Evolutionary conservation across 2,329 filamentous ascomycete genomes (phyloP), one percentile per base, ranked within the genome.

Genomic region (Cladosporium austrohemisphaericum): DNA sequence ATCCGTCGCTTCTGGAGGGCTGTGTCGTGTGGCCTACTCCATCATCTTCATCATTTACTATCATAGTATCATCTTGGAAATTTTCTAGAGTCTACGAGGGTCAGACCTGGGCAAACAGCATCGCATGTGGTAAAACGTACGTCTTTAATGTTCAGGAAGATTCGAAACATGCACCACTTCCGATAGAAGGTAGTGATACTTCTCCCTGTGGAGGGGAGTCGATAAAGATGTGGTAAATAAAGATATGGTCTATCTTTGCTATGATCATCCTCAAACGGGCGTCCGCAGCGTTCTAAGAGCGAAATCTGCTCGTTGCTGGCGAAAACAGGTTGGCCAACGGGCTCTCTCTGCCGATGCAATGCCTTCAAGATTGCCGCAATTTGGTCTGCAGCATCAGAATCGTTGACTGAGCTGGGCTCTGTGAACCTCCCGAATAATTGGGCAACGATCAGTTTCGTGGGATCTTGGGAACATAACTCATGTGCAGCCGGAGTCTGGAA

Each of bases 191-290:
- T 33, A 10, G 41, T 33, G 22, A 45, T 35, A 14, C 14, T 25
- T 6, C 7, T 19, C 29, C 31, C 28, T 11, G 20, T 20, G 5
- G 23, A 14, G 13, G 41, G 41, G 18, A 7, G 7, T 8, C 19
- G 28, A n/a, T 45, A 33, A 6, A 45, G 33, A 4, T 45, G 41
- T 22, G 41, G 41, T 19, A 45, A 33, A 18, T 33, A 45, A n/a
- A 45, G 23, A 26, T 7, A 45, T 13, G 41, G 29, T 32, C 20
- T 45, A 19, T 45, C 41, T n/a, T 9, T 23, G 16, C 18, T 6
- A 25, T 45, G 41, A 16, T 45, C 41, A 25, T 45, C 41, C 14
- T 45, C 41, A 35, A 33, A 45, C 18, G 41, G 41, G 31, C 41
- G 41, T 14, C 41, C 41, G 41, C 41, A 45, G 18, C 41, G 41